Evolutionary conservation across 2,329 filamentous ascomycete species (phyloP), one percentile per base, ranked within the genome.

Genomic region (Elsinoe australis): DNA sequence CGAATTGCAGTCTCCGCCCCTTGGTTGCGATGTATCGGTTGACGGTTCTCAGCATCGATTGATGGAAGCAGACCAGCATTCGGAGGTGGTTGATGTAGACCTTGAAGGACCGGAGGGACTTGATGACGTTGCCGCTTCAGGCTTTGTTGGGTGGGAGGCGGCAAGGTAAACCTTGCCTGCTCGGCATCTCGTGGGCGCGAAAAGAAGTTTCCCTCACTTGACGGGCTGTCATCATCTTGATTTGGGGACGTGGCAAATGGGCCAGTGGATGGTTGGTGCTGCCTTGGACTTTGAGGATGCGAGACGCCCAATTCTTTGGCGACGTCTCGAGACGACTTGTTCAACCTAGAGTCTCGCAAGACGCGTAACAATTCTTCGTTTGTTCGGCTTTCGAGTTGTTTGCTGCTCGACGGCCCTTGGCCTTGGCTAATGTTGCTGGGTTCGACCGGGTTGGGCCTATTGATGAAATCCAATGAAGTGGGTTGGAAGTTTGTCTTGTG

Each of bases 31-130:
- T 47, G 44, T 17, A 31, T 12, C n/a, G 45, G 15, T 22, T 51
- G 49, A 19, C 29, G 19, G 3, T 51, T 49, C 26, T 73, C 72
- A 22, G 72, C 68, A 54, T 75, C 75, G 48, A 82, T 82, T 3
- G 76, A 76, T 4, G 79, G 79, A 39, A 82, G 72, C 5, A 81
- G 62, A 9, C 74, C 72, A 36, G 76, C 76, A 59, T 80, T 75
- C 6, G 78, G 78, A 10, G 79, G 79, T 2, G 79, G 79, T 53
- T 82, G 77, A 61, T 81, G 78, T 34, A 82, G 61, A 5, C 78
- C 78, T 56, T 79, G 79, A 8, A 82, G 61, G 12, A 72, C 61
- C 5, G 71, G 71, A 9, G 71, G 71, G 41, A 73, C 67, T 18
- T 66, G 61, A 18, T 48, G 45, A 18, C 31, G 19, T 10, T 63